Conservation (phyloP, 2,329 filamentous ascomycete species). For the Raffaelea deltoideospora region DNA sequence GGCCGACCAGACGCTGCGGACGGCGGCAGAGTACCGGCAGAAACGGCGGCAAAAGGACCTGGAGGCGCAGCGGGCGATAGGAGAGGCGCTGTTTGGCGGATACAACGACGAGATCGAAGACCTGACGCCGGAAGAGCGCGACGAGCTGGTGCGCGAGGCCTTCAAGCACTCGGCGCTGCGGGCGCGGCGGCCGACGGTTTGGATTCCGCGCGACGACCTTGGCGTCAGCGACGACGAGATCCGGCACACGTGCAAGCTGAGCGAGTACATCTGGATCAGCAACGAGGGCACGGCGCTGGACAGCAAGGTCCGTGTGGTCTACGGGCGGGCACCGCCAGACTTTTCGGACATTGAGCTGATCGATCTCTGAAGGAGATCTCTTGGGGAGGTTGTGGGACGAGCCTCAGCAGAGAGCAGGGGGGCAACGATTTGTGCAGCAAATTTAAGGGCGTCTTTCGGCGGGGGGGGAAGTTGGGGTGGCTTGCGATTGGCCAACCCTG, state of each 20-base stretch:
- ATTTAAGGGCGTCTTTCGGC: no score
- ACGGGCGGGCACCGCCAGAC: slow-evolving; percentile 73
- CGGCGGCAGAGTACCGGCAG: slow-evolving; percentile 31
- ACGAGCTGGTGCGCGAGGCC: slow-evolving; percentile 68
- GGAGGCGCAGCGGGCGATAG: slow-evolving; percentile 58
- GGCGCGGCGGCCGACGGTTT: slow-evolving; percentile 72
- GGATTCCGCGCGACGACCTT: slow-evolving; percentile 83
- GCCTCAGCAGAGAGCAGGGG: background rate
- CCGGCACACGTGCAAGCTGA: slow-evolving; percentile 57
- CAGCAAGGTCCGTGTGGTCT: slow-evolving; percentile 68
- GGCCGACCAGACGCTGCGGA: slow-evolving; percentile 23
- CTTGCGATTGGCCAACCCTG: no score
- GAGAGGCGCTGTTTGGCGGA: slow-evolving; percentile 70
- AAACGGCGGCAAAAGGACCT: slow-evolving; percentile 42
- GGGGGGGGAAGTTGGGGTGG: no score
- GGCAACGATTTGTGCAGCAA: no score
- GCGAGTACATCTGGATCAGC: slow-evolving; percentile 77
- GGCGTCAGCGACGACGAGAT: slow-evolving; percentile 91
- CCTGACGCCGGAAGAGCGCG: slow-evolving; percentile 75
- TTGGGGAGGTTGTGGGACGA: background rate
- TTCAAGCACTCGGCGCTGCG: slow-evolving; percentile 85
- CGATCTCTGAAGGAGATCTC: no score
- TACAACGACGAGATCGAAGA: slow-evolving; percentile 92
- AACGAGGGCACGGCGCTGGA: slow-evolving; percentile 85
- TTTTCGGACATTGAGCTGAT: slow-evolving; percentile 83